Percentiles rank a stretch among this genome's conserved stretches.
phyloP scores from a whole-genome alignment of 1,284 basidiomycete genomes.

The Trichosporon coremiiforme region DNA sequence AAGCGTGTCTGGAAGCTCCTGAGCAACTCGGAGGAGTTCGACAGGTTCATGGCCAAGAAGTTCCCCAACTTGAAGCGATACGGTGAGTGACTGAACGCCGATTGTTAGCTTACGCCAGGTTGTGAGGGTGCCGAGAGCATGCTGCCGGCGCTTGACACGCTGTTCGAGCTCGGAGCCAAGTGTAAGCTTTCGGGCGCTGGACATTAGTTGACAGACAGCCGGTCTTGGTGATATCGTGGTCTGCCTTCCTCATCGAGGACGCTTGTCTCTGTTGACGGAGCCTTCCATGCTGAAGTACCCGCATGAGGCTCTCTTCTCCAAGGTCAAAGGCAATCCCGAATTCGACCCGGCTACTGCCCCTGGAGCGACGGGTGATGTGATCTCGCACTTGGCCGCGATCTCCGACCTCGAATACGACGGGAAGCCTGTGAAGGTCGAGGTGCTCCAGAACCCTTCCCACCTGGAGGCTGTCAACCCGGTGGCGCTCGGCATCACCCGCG shows the following conservation, averaged over 20 bases:
- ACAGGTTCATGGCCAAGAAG: conserved; percentile 57
- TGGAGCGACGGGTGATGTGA: conserved; percentile 75
- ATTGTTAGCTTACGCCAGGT: conserved; percentile 27
- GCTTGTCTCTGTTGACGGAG: conserved; percentile 74
- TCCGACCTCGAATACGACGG: conserved; percentile 51
- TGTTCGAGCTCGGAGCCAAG: conserved; percentile 69
- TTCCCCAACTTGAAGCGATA: conserved; percentile 53
- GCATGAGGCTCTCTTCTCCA: conserved; percentile 72
- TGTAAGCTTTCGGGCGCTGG: conserved; percentile 55
- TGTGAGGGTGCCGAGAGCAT: conserved; percentile 84
- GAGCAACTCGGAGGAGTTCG: conserved; percentile 74
- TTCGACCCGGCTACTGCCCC: conserved; percentile 64
- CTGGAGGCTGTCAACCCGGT: conserved; percentile 83
- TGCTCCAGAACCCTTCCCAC: conserved; percentile 86
- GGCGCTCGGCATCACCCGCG: conserved; percentile 82
- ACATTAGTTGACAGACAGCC: conserved; percentile 55
- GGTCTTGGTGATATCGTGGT: conserved; percentile 72
- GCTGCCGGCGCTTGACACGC: conserved; percentile 75
- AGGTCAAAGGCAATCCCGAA: conserved; percentile 78
- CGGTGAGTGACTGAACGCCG: conserved; percentile 29
- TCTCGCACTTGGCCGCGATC: conserved; percentile 72
- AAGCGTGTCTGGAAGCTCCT: conserved; percentile 70
- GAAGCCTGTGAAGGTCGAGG: conserved; percentile 66
- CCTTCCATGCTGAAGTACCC: conserved; percentile 69
- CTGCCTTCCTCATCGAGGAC: conserved; percentile 68